Percentiles rank a stretch among this genome's conserved stretches.
Conservation (phyloP, 1,139 yeast genomes). For the Geotrichum bryndzae region DNA sequence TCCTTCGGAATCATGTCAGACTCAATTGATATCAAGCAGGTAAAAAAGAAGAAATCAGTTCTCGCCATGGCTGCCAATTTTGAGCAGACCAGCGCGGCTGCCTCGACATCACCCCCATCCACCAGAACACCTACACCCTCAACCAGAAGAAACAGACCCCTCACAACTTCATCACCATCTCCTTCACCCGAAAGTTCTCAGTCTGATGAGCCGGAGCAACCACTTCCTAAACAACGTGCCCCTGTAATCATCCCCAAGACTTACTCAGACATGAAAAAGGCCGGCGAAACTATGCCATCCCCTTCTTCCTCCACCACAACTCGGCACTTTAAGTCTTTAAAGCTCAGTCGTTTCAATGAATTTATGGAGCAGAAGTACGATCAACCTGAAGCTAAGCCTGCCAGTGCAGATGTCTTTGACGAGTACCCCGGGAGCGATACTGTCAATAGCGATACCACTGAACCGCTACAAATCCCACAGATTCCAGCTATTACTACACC, state of each 20-base stretch:
- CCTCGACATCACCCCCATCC: conserved; percentile 1
- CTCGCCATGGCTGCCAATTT: conserved; percentile 7
- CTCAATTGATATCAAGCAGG: background rate
- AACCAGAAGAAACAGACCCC: background rate
- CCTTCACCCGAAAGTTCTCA: background rate
- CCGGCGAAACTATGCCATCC: conserved; percentile 8
- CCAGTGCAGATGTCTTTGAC: background rate
- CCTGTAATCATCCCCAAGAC: conserved; percentile 15
- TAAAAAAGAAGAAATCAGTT: background rate
- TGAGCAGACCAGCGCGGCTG: conserved; percentile 4
- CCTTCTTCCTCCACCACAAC: background rate
- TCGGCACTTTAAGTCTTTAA: conserved; percentile 6
- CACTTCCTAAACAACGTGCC: conserved; percentile 1
- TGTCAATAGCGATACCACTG: background rate
- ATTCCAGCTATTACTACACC: background rate
- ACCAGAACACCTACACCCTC: background rate
- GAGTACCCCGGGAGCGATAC: background rate
- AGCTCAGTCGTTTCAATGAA: conserved; percentile 11
- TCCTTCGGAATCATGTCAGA: background rate
- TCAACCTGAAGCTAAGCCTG: background rate
- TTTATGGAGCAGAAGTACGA: conserved; percentile 4
- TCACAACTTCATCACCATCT: background rate
- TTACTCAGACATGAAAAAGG: conserved; percentile 12
- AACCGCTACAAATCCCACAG: background rate
- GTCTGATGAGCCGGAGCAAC: background rate